phyloP scores from a whole-genome alignment of 148 eudicot species.

The Vaccinium darrowii region DNA sequence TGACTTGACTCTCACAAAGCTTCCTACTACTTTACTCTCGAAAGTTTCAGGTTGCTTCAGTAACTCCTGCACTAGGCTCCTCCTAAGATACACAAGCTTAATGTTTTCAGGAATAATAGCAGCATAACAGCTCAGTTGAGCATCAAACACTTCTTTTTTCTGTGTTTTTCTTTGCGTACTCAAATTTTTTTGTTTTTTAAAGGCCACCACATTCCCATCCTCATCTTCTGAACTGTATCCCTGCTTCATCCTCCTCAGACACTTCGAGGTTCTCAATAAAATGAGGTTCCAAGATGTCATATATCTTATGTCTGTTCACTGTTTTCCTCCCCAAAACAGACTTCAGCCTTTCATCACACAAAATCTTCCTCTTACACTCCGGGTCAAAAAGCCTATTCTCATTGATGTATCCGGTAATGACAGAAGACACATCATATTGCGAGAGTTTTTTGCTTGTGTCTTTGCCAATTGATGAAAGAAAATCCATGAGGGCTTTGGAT shows the following conservation, averaged over 20 bases:
- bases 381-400: constrained; percentile 50
- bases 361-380: constrained; percentile 46
- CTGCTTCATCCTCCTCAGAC: constrained; percentile 56
- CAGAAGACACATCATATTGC: constrained; percentile 46
- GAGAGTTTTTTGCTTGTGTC: constrained; percentile 38
- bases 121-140: constrained; percentile 49
- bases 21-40: constrained; percentile 64
- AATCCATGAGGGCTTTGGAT: constrained; percentile 53
- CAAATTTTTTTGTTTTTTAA: constrained; percentile 45
- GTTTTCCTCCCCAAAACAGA: constrained; percentile 52
- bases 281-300: constrained; percentile 51
- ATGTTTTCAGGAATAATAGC: constrained; percentile 57
- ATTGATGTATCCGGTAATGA: constrained; percentile 41
- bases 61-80: constrained; percentile 58
- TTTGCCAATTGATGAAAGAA: constrained; percentile 57
- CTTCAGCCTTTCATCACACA: constrained; percentile 55
- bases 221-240: constrained; percentile 40
- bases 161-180: constrained; percentile 21
- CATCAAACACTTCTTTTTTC: constrained; percentile 24
- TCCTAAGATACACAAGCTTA: constrained; percentile 74
- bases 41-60: constrained; percentile 56
- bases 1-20: constrained; percentile 77
- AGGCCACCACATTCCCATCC: constrained; percentile 26
- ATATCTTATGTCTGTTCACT: constrained; percentile 40
- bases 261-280: constrained; percentile 56